Base-by-base conservation (phyloP, 2,329 filamentous ascomycete species). In the Diaporthe australafricana region DNA sequence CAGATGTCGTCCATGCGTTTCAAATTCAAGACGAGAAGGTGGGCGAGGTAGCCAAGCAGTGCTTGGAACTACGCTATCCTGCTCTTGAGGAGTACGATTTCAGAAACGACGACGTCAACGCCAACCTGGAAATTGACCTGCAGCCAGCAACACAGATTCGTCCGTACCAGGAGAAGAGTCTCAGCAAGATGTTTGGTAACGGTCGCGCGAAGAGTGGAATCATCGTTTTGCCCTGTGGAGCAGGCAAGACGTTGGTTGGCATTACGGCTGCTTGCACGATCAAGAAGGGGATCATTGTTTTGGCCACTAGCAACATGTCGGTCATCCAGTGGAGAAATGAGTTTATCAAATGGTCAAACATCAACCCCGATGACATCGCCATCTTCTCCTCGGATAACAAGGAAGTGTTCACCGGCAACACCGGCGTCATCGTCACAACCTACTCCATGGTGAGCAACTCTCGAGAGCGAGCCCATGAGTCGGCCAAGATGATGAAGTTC, bases 171-270 rank as follows among this genome's bases (percentile, higher is more conserved):
- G 96, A 99, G 82, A 97, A 98, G 84, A 97, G 95, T 75, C 86
- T 99, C 12, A 97, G 94, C 84, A 99, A 99, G 82, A 99, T 99
- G 96, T 99, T 99, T 80, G 96, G 96, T 79, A 99, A 99, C 79
- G 96, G 96, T 63, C 92, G 96, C 82, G 96, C 96, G 17, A 96
- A 98, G 84, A 98, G 95, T 81, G 96, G 96, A 71, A 97, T 99
- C 76, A 99, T 99, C 72, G 96, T 99, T 70, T 83, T 99, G 77
- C 96, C 96, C 22, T 99, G 96, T 80, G 96, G 96, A 76, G 96
- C 96, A 22, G 96, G 96, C 72, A 99, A 99, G 85, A 99, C 96
- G 1, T 85, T 99, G 50, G 96, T 99, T 20, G 96, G 96, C n/a
- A 98, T 99, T 76, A 98, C 96, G 25, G 96, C 96, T 52, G 96